These are phyloP conservation scores for Fusarium bactridioides DNA, from an alignment of 2,329 filamentous ascomycete species.

Conservation along the genomic window DNA sequence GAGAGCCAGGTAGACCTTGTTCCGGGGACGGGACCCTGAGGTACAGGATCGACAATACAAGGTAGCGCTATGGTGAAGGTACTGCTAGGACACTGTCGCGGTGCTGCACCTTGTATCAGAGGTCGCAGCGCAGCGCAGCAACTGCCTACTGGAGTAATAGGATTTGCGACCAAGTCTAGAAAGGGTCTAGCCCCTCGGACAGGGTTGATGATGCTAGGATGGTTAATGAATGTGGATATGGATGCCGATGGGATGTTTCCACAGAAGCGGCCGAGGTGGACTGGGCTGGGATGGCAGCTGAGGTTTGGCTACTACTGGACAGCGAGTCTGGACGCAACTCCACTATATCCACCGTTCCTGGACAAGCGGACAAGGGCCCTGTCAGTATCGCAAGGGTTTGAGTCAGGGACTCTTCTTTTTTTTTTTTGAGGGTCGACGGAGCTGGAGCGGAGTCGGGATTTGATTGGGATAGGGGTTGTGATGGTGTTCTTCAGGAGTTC, in stretches of 20 bases:
- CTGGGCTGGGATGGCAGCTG: constrained; percentile 23
- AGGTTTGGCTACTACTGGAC: constrained; percentile 24
- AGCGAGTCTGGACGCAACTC: constrained; percentile 21
- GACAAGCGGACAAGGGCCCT: constrained; percentile 22
- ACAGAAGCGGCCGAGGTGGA: constrained; percentile 25
- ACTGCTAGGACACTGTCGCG: neutral
- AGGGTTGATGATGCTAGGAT: constrained; percentile 29
- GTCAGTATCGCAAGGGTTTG: constrained; percentile 30
- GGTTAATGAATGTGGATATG: constrained; percentile 4
- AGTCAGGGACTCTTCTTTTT: constrained; percentile 37
- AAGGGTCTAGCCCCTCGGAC: constrained; percentile 24
- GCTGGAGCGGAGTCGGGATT: constrained; percentile 21
- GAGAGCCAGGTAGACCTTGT: constrained; percentile 1
- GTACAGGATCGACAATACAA: constrained; percentile 15
- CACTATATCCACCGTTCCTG: constrained; percentile 40
- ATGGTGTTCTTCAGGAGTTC: constrained; percentile 34
- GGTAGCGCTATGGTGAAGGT: neutral
- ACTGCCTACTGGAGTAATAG: constrained; percentile 18
- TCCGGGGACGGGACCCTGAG: constrained; percentile 5
- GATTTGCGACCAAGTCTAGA: constrained; percentile 35
- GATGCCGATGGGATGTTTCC: constrained; percentile 34
- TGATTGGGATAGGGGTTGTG: constrained; percentile 20
- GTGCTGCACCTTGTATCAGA: neutral
- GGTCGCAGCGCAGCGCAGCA: constrained; percentile 8
- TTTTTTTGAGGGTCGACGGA: constrained; percentile 10